phyloP scores from a whole-genome alignment of 2,329 filamentous ascomycete genomes.

The Dactylellina drechsleri region DNA sequence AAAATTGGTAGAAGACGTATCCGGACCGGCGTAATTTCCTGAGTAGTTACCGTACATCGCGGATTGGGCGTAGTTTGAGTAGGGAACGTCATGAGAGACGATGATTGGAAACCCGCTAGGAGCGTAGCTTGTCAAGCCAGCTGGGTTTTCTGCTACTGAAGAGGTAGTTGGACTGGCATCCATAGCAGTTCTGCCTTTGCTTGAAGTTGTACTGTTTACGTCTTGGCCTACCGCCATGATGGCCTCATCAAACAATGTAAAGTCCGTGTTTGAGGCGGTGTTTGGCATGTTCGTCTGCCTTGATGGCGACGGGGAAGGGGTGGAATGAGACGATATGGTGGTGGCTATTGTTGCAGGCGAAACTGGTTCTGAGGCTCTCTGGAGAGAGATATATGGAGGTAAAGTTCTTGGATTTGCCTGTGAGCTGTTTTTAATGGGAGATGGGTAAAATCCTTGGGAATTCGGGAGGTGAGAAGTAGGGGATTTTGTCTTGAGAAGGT shows the following conservation, averaged over 20 bases:
- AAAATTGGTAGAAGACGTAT: conserved; percentile 25
- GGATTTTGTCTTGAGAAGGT: conserved; percentile 23
- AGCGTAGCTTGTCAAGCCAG: conserved; percentile 37
- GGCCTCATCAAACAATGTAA: conserved; percentile 57
- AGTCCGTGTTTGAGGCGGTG: conserved; percentile 56
- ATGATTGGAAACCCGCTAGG: conserved; percentile 44
- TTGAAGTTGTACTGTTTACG: conserved; percentile 8
- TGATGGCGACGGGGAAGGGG: conserved; percentile 57
- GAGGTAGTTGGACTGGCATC: conserved; percentile 16
- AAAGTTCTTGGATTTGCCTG: conserved; percentile 50
- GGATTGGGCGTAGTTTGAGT: conserved; percentile 47
- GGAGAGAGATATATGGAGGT: conserved; percentile 57
- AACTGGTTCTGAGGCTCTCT: conserved; percentile 56
- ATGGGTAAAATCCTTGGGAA: conserved; percentile 33
- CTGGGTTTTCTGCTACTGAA: conserved; percentile 34
- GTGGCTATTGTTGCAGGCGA: conserved; percentile 58
- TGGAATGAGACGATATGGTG: conserved; percentile 57
- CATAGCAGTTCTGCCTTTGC: conserved; percentile 24
- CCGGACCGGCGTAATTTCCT: conserved; percentile 19
- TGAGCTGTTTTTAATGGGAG: conserved; percentile 23
- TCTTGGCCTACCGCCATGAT: conserved; percentile 43
- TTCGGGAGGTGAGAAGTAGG: conserved; percentile 4
- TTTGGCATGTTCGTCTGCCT: conserved; percentile 57
- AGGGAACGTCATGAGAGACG: conserved; percentile 45
- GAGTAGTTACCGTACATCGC: conserved; percentile 48